Conservation (phyloP, 805 yeast genomes). For the Wickerhamiella cacticola region DNA sequence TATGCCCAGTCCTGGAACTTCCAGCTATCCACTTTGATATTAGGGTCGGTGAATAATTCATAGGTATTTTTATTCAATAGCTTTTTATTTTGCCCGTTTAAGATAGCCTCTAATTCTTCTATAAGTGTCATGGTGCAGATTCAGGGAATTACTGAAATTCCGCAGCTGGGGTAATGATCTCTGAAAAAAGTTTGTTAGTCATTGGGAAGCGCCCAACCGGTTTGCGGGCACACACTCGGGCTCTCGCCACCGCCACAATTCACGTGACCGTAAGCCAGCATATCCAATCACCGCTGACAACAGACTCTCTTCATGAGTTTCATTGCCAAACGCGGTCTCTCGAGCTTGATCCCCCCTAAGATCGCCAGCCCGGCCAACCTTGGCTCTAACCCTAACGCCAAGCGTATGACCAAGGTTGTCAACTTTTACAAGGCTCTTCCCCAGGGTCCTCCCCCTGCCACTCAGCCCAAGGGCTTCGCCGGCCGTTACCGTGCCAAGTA, state of each 20-base stretch:
- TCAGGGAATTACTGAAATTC: too few species aligned
- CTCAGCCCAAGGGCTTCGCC: constrained; percentile 38
- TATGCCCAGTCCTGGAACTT: constrained; percentile 87
- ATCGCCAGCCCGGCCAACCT: constrained; percentile 91
- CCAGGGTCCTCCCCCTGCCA: constrained; percentile 76
- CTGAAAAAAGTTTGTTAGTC: too few species aligned
- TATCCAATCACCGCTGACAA: constrained; percentile 12
- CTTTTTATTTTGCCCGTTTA: background rate
- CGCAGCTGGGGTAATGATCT: too few species aligned
- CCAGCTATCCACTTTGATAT: constrained; percentile 40
- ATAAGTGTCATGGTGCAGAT: constrained; percentile 3
- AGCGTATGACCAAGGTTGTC: constrained; percentile 91
- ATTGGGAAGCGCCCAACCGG: background rate
- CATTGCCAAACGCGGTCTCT: constrained; percentile 81
- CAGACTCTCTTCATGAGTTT: constrained; percentile 46
- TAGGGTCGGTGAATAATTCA: constrained; percentile 25
- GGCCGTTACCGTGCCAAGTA: constrained; percentile 66
- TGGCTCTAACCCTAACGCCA: constrained; percentile 91
- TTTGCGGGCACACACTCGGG: background rate
- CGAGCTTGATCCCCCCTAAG: constrained; percentile 97
- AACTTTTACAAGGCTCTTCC: constrained; percentile 93
- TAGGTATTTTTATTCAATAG: constrained; percentile 19
- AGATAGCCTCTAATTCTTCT: background rate
- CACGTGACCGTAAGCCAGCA: constrained; percentile 12
- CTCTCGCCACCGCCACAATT: background rate